Conservation (phyloP, 2,329 filamentous ascomycete genomes). For the Scedosporium apiospermum region DNA sequence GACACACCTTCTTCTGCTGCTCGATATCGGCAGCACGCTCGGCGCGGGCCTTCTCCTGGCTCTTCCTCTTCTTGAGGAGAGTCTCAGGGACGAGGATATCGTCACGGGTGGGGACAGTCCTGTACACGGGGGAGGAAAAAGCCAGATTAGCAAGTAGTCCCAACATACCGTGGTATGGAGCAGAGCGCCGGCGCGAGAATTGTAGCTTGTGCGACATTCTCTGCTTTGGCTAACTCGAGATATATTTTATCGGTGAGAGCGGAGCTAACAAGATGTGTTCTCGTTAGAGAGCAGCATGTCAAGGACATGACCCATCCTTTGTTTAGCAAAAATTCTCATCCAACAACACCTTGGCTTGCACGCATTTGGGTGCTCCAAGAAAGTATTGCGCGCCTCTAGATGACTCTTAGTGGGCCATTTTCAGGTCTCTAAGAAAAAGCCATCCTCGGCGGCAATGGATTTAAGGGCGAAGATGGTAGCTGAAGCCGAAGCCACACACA, state of each 20-base stretch:
- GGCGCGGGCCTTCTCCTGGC: slow-evolving; percentile 97
- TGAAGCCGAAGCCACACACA: slow-evolving; percentile 6
- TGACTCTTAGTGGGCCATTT: background rate
- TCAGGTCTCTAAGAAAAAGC: background rate
- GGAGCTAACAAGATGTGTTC: background rate
- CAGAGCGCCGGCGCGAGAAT: slow-evolving; percentile 82
- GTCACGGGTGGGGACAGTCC: slow-evolving; percentile 86
- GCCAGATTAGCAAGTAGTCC: slow-evolving; percentile 73
- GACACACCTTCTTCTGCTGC: slow-evolving; percentile 83
- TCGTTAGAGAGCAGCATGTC: background rate
- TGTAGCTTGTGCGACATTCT: slow-evolving; percentile 94
- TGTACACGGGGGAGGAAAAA: slow-evolving; percentile 56
- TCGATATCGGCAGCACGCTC: slow-evolving; percentile 69
- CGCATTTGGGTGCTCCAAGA: background rate
- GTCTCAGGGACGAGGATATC: slow-evolving; percentile 98
- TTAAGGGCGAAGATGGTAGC: slow-evolving; percentile 60
- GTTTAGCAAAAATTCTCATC: slow-evolving; percentile 44
- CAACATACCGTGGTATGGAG: slow-evolving; percentile 54
- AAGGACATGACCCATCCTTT: slow-evolving; percentile 11
- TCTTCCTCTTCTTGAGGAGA: slow-evolving; percentile 99
- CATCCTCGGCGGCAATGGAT: slow-evolving; percentile 35
- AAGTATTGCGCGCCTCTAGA: background rate
- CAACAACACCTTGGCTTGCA: slow-evolving; percentile 59
- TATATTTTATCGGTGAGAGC: slow-evolving; percentile 71
- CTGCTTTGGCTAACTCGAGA: slow-evolving; percentile 78